Base-by-base conservation (phyloP, 1,284 basidiomycete species). In the Malassezia psittaci region DNA sequence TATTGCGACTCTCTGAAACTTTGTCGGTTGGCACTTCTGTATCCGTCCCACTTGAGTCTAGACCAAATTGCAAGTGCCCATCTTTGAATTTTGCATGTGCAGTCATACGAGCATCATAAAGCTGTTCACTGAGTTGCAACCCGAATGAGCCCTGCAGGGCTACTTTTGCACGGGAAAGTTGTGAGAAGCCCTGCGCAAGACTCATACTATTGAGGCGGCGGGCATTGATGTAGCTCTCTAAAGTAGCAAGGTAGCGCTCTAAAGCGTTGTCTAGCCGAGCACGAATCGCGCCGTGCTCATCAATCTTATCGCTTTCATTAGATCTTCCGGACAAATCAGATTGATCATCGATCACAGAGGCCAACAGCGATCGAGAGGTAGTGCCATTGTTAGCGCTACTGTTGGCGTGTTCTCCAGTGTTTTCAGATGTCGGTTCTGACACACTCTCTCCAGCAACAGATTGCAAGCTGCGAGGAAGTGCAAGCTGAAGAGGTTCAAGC, bases 121-220 rank as follows among this genome's bases (percentile, higher is more conserved):
- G 53, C 36, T 66, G 62, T 33, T 52, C 48, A 36, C 64, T 58
- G 3, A 66, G 12, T 1, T 61, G 52, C 44, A 56, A 57, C 5
- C 56, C 55, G 42, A 47, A 51, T 21, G 40, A 29, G 9, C 64
- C 47, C 4, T 45, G 59, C 34, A 62, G 50, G 45, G 59, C 58
- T 50, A 68, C 61, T 57, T 66, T 66, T 39, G 66, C 62, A 11
- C 58, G 54, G 34, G 62, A 53, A 13, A 68, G 61, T 37, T 64
- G 59, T 5, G 56, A 40, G 18, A 52, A 68, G 15, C 61, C 64
- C 5, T 48, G 50, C 24, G 52, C 40, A 29, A 66, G 52, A 2
- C 42, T 15, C 4, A 52, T 35, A 10, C 48, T 29, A 2, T 41
- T 38, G 10, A 45, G 40, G 2, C 15, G 24, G 0, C 59, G 56